Conservation (phyloP, 2,329 filamentous ascomycete species). For the Sporothrix protearum region DNA sequence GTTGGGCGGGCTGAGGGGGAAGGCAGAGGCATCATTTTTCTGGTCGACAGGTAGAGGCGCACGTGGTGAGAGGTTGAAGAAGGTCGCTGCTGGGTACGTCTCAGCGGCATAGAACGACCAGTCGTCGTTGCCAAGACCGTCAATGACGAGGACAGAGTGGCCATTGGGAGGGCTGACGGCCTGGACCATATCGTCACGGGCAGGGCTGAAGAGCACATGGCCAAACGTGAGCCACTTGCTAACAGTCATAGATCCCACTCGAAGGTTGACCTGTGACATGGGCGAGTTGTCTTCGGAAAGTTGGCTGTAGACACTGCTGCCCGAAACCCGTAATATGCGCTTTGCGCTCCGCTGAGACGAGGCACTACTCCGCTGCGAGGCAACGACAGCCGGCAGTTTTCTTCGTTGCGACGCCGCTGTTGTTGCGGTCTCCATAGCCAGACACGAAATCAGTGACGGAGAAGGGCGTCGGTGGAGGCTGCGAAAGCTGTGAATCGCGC, state of each 20-base stretch:
- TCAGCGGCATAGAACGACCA: constrained; percentile 85
- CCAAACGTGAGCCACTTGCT: constrained; percentile 87
- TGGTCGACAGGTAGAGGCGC: constrained; percentile 49
- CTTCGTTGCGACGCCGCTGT: constrained; percentile 27
- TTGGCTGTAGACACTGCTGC: constrained; percentile 45
- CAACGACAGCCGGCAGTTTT: constrained; percentile 26
- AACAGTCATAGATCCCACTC: constrained; percentile 77
- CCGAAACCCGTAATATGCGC: constrained; percentile 38
- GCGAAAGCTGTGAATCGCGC: constrained; percentile 31
- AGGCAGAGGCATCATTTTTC: constrained; percentile 42
- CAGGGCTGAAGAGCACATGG: constrained; percentile 76
- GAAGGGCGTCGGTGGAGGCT: constrained; percentile 42
- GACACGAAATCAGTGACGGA: constrained; percentile 44
- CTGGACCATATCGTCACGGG: constrained; percentile 64
- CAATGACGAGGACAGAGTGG: constrained; percentile 69
- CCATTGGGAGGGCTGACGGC: constrained; percentile 50
- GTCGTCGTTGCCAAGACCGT: constrained; percentile 81
- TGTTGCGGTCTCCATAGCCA: constrained; percentile 41
- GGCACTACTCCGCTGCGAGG: constrained; percentile 32
- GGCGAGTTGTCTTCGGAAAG: constrained; percentile 58
- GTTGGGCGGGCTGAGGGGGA: constrained; percentile 61
- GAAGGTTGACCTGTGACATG: constrained; percentile 68
- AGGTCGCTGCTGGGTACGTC: constrained; percentile 69
- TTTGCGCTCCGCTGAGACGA: constrained; percentile 31
- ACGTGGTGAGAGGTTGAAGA: constrained; percentile 70